phyloP scores from a whole-genome alignment of 768 basidiomycete species.

The Russula sp. region DNA sequence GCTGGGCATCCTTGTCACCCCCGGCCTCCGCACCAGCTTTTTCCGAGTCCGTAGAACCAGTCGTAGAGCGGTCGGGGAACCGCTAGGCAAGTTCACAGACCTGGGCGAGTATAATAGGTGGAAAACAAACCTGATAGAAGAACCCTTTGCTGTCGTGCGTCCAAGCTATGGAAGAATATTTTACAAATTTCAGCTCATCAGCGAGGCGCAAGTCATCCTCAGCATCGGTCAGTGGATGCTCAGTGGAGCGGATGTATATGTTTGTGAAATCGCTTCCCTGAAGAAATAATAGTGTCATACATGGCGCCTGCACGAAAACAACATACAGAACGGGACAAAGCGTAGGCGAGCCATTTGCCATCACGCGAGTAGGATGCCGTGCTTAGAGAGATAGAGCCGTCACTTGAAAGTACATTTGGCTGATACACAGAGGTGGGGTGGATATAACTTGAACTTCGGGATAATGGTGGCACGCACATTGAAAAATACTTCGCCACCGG shows the following conservation, averaged over 20 bases:
- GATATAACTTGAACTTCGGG: background rate
- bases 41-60: conserved; percentile 41
- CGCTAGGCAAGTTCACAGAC: conserved; percentile 31
- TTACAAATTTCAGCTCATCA: conserved; percentile 68
- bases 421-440: conserved; percentile 23
- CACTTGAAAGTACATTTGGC: conserved; percentile 64
- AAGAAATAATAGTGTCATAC: background rate
- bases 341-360: conserved; percentile 71
- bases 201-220: conserved; percentile 45
- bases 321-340: conserved; percentile 62
- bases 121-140: conserved; percentile 58
- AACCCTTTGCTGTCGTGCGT: conserved; percentile 74
- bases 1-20: conserved; percentile 59
- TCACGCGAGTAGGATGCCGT: conserved; percentile 52
- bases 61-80: conserved; percentile 45
- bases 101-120: background rate
- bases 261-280: conserved; percentile 72
- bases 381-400: conserved; percentile 63
- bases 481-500: conserved; percentile 67
- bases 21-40: conserved; percentile 51
- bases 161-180: conserved; percentile 70
- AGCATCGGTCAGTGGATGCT: conserved; percentile 43
- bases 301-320: background rate
- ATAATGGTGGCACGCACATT: conserved; percentile 41
- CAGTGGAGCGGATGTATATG: conserved; percentile 58